Evolutionary conservation across 371 early-diverging fungal species (phyloP).

Genomic region (Mortierella sp.): DNA sequence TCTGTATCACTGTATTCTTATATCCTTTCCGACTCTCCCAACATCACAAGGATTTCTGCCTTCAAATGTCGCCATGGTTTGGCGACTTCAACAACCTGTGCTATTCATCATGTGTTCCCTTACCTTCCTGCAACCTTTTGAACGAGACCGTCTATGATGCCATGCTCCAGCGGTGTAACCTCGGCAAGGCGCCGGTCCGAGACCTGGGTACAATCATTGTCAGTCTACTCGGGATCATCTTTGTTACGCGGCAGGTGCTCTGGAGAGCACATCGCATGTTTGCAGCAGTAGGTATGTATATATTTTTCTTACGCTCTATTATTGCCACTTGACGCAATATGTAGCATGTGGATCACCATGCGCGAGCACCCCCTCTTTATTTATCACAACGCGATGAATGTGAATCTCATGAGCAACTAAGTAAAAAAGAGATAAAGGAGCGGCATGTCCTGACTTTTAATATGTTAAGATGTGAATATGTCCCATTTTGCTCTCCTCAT

Average conservation of each 20-base stretch:
- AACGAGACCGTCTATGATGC: background rate
- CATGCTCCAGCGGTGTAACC: background rate
- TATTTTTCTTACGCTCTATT: no score
- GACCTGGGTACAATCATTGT: conserved; percentile 18
- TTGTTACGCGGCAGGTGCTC: conserved; percentile 1
- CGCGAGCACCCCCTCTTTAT: no score
- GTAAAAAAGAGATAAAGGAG: no score
- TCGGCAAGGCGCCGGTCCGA: background rate
- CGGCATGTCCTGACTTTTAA: no score
- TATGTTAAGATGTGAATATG: no score
- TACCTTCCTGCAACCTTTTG: conserved; percentile 37
- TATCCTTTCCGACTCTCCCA: no score
- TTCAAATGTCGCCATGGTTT: conserved; percentile 24
- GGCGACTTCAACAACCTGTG: conserved; percentile 31
- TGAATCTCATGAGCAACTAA: no score
- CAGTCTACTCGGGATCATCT: conserved; percentile 15
- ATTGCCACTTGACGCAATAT: no score
- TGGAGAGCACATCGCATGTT: conserved; percentile 15
- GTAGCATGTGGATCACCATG: no score
- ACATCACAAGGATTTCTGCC: no score
- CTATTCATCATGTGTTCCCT: conserved; percentile 15
- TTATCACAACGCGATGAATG: no score
- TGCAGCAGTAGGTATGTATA: conserved; percentile 22
- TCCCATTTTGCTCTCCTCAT: background rate
- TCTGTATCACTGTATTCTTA: no score